Evolutionary conservation across 768 basidiomycete species (phyloP), one percentile per base, ranked within the genome.

Genomic region (Tubosaeta sp.): DNA sequence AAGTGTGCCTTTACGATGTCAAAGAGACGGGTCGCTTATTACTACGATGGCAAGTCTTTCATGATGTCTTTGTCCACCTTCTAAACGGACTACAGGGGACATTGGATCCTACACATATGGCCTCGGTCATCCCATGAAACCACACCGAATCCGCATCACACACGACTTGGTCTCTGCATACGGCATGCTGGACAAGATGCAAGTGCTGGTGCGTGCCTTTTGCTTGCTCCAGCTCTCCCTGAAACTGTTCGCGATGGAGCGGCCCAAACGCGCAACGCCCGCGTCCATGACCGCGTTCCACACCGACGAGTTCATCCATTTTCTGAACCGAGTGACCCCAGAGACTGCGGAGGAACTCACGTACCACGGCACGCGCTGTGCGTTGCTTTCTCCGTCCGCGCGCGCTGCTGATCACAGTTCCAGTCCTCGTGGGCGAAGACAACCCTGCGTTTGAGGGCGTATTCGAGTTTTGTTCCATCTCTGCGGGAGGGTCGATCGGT

Each of bases 221-320:
- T 11, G 4, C 22, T 2, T 39, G 1, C 8, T 10, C n/a, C 9
- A 8, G 4, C 38, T 27, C 18, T 27, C 22, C 21, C 21, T 22
- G 16, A 11, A 21, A 12, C 49, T 48, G n/a, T 22, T 18, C 14
- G 25, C 10, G n/a, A n/a, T 10, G 2, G 61, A 90, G 88, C 78
- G 76, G 61, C 84, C 92, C 6, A 78, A 75, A 57, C 77, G 90
- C 18, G 84, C 90, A 4, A 76, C 81, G 0, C 80, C 86, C 13
- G 78, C 84, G 60, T 78, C 81, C 21, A 88, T 99, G 88, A 87
- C 90, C n/a, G 73, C 85, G 11, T 99, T 98, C 70, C 96, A 99
- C 68, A 93, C 95, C 19, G 96, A 99, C 73, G 96, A 99, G 77
- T 99, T 96, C 70, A 80, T 99, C 52, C 84, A 98, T 61, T 95